Evolutionary conservation across 441 rosid genomes (phyloP).

Genomic region (Gossypium laxum): DNA sequence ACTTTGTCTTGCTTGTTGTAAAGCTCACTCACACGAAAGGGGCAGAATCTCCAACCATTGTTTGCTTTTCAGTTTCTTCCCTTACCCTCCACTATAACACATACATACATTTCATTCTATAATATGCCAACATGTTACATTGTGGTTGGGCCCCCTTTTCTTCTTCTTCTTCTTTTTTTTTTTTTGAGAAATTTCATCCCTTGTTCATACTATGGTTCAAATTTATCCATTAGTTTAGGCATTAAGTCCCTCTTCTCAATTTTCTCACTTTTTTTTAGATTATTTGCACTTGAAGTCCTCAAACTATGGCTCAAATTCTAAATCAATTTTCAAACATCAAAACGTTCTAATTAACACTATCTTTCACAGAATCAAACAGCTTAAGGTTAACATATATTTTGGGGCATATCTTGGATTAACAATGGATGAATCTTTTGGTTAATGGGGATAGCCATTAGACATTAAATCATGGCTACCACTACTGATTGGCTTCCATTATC

Average conservation of each 20-base stretch:
- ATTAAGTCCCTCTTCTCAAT: background rate
- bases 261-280: background rate
- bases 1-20: slow-evolving; percentile 25
- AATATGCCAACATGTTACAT: slow-evolving; percentile 6
- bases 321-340: too few species aligned
- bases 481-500: slow-evolving; percentile 8
- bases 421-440: background rate
- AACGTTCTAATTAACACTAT: too few species aligned
- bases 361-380: background rate
- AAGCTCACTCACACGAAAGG: slow-evolving; percentile 17
- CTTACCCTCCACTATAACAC: slow-evolving; percentile 5
- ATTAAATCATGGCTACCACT: slow-evolving; percentile 5
- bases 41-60: slow-evolving; percentile 32
- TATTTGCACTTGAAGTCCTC: too few species aligned
- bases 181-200: too few species aligned
- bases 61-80: background rate
- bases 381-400: background rate
- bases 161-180: background rate
- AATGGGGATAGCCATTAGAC: background rate
- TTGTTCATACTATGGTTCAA: too few species aligned
- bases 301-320: too few species aligned
- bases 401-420: background rate
- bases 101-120: background rate
- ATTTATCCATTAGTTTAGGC: too few species aligned
- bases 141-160: background rate